Evolutionary conservation across 495 filamentous ascomycete species (phyloP).

Genomic region (Hypomontagnella submonticulosa): DNA sequence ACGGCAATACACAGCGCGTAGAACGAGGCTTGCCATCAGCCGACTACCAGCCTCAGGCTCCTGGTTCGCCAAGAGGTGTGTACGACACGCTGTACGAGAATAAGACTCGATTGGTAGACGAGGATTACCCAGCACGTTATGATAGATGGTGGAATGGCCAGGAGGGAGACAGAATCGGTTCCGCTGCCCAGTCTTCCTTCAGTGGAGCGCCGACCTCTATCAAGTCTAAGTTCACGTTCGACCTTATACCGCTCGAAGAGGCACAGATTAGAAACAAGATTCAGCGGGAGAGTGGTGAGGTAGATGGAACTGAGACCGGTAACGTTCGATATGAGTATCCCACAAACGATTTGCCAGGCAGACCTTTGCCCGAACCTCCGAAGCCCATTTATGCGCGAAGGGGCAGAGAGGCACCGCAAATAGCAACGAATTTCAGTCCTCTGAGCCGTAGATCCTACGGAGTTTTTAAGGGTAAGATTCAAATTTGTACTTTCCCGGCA

Average conservation of each 20-base stretch:
- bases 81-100: not conserved
- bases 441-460: not conserved
- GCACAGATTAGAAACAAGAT: constrained; percentile 32
- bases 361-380: constrained; percentile 14
- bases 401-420: constrained; percentile 4
- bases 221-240: constrained; percentile 42
- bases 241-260: constrained; percentile 38
- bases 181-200: constrained; percentile 1
- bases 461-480: constrained; percentile 21
- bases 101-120: constrained; percentile 17
- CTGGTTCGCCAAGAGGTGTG: not conserved
- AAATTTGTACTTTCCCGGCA: not conserved
- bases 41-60: not conserved
- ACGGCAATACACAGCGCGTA: not conserved
- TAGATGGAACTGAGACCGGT: constrained; percentile 33
- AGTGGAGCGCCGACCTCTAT: constrained; percentile 6
- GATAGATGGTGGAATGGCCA: constrained; percentile 1
- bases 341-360: too few relatives aligned
- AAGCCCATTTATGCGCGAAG: not conserved
- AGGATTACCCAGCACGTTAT: constrained; percentile 18
- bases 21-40: not conserved
- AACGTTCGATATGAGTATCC: constrained; percentile 10
- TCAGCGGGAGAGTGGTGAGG: constrained; percentile 38
- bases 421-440: constrained; percentile 35
- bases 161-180: not conserved